Conservation (phyloP, 768 basidiomycete species). For the Amanita subjunquillea region DNA sequence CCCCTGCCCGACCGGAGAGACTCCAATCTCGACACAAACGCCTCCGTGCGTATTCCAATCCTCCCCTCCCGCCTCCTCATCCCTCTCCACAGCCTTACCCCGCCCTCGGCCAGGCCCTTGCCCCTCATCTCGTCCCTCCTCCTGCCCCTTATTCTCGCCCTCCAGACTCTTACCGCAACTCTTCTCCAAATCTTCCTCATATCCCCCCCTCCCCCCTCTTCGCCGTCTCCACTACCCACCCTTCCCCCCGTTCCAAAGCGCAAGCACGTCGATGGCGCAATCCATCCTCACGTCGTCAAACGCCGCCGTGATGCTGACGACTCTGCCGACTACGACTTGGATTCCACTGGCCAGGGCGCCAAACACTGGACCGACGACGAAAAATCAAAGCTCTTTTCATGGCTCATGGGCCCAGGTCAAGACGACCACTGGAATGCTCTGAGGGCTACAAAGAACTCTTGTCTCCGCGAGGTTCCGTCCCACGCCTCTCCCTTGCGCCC, state of each 20-base stretch:
- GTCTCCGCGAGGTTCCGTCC: slow-evolving; percentile 56
- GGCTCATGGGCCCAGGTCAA: slow-evolving; percentile 63
- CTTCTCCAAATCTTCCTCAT: slow-evolving; percentile 27
- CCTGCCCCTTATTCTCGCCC: slow-evolving; percentile 13
- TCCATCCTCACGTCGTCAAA: slow-evolving; percentile 28
- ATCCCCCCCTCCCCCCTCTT: slow-evolving; percentile 24
- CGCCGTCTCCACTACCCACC: slow-evolving; percentile 18
- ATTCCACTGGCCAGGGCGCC: slow-evolving; percentile 47
- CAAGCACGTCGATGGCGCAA: slow-evolving; percentile 34
- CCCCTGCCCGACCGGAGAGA: slow-evolving; percentile 42
- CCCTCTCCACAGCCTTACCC: slow-evolving; percentile 32
- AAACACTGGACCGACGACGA: slow-evolving; percentile 85
- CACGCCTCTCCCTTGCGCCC: neutral
- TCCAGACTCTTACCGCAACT: slow-evolving; percentile 23
- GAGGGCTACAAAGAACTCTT: slow-evolving; percentile 73
- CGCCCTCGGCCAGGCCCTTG: slow-evolving; percentile 54
- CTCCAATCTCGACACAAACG: slow-evolving; percentile 43
- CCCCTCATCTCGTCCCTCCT: slow-evolving; percentile 35
- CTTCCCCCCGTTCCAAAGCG: slow-evolving; percentile 36
- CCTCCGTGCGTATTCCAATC: slow-evolving; percentile 38
- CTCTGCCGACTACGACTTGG: slow-evolving; percentile 31
- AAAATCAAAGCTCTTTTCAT: slow-evolving; percentile 66
- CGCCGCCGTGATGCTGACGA: slow-evolving; percentile 37
- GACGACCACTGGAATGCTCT: slow-evolving; percentile 76
- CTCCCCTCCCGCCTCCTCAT: slow-evolving; percentile 15